Conservation (phyloP, 495 filamentous ascomycete genomes). For the Opeltia flavorubescens region DNA sequence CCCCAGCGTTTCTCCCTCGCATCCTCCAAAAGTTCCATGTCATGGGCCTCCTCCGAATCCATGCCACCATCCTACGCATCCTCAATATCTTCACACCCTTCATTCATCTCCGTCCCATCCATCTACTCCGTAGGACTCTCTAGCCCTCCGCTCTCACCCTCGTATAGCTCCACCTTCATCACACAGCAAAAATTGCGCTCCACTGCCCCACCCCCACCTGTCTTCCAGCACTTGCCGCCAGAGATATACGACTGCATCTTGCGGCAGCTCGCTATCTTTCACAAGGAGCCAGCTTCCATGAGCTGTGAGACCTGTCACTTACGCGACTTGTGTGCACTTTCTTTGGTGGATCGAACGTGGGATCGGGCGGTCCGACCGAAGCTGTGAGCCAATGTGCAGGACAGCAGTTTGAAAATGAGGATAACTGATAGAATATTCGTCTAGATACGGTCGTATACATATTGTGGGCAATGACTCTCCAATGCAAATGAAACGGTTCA, state of each 20-base stretch:
- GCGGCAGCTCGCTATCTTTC: slow-evolving; percentile 33
- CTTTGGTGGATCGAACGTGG: slow-evolving; percentile 52
- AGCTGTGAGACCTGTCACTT: slow-evolving; percentile 66
- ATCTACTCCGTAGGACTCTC: neutral
- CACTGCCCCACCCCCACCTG: slow-evolving; percentile 8
- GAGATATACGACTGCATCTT: slow-evolving; percentile 44
- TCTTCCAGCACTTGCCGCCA: slow-evolving; percentile 38
- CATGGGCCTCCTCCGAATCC: slow-evolving; percentile 3
- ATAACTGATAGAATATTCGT: slow-evolving; percentile 8
- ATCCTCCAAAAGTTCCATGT: slow-evolving; percentile 6
- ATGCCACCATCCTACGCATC: neutral
- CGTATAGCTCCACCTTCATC: neutral
- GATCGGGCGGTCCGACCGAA: slow-evolving; percentile 38
- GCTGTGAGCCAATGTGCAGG: neutral
- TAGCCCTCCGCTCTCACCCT: slow-evolving; percentile 2
- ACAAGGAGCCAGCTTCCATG: slow-evolving; percentile 26
- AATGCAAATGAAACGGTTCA: slow-evolving; percentile 49
- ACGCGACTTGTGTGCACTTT: slow-evolving; percentile 55
- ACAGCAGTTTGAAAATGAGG: neutral
- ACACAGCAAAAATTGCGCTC: slow-evolving; percentile 1
- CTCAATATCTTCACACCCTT: slow-evolving; percentile 7
- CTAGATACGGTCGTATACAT: slow-evolving; percentile 55
- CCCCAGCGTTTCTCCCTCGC: slow-evolving; percentile 9
- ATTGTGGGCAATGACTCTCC: slow-evolving; percentile 55
- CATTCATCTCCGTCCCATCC: neutral